Conservation (phyloP, 2,329 filamentous ascomycete genomes). For the Rachicladosporium sp. region DNA sequence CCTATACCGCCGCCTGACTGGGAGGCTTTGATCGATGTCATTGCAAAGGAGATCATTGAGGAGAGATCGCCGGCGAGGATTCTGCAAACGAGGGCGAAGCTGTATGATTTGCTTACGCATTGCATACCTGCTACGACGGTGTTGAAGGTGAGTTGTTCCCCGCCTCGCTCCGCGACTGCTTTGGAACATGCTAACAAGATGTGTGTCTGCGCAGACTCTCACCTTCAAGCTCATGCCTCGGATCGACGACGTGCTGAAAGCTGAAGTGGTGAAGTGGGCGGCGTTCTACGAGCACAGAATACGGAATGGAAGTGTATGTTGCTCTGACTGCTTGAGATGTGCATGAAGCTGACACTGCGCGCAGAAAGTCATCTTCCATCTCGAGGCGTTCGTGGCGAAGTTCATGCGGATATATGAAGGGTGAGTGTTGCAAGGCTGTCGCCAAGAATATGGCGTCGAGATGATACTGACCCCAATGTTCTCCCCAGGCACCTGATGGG, state of each 20-base stretch:
- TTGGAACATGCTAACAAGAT: neutral
- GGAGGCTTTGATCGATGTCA: conserved; percentile 80
- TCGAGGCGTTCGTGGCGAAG: conserved; percentile 96
- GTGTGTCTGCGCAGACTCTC: conserved; percentile 47
- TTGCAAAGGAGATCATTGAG: conserved; percentile 85
- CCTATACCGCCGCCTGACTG: conserved; percentile 91
- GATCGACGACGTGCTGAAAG: conserved; percentile 80
- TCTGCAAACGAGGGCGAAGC: conserved; percentile 73
- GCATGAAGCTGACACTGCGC: conserved; percentile 1
- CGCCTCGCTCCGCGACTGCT: neutral
- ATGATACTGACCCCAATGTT: neutral
- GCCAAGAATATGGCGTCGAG: too few species aligned
- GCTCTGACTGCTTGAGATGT: neutral
- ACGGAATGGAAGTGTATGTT: conserved; percentile 58
- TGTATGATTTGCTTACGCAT: conserved; percentile 95
- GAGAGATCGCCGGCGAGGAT: conserved; percentile 87
- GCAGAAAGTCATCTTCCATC: conserved; percentile 87
- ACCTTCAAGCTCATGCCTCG: conserved; percentile 83
- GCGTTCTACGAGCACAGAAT: conserved; percentile 96
- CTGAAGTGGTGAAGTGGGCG: conserved; percentile 88
- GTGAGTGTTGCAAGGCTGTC: too few species aligned
- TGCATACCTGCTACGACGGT: conserved; percentile 94
- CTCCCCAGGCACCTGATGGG: conserved; percentile 54
- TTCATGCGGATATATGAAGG: conserved; percentile 95
- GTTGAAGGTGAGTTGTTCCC: conserved; percentile 48